Evolutionary conservation across 805 yeast species (phyloP).

Genomic region (Candida endomychidarum): DNA sequence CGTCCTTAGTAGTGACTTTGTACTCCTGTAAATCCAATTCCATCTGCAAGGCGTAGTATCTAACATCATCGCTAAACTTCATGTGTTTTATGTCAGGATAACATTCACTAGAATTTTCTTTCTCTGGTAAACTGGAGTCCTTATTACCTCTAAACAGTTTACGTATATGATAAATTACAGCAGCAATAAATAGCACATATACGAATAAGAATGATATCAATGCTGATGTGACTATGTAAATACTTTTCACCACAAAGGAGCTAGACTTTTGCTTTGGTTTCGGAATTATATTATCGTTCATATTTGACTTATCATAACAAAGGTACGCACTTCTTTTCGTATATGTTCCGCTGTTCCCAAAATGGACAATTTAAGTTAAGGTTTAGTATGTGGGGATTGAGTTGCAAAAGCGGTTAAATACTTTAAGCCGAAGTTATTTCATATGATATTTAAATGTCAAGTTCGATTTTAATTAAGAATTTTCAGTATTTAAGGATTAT

Average conservation of each 20-base stretch:
- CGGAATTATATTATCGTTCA: constrained; percentile 6
- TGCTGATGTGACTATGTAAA: constrained; percentile 16
- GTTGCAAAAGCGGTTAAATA: no score
- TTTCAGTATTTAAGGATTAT: no score
- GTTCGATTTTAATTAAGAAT: no score
- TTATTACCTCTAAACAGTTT: constrained; percentile 32
- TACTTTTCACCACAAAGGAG: neutral
- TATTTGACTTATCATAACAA: neutral
- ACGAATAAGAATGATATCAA: constrained; percentile 29
- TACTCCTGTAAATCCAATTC: constrained; percentile 61
- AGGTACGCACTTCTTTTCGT: neutral
- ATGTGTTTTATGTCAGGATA: constrained; percentile 34
- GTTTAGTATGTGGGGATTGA: no score
- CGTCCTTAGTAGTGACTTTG: constrained; percentile 72
- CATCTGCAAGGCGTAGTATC: constrained; percentile 64
- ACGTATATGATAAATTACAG: constrained; percentile 30
- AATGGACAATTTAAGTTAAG: no score
- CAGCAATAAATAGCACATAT: constrained; percentile 22
- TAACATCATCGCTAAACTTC: constrained; percentile 46
- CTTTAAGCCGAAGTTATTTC: no score
- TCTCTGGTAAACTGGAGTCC: constrained; percentile 25
- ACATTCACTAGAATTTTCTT: constrained; percentile 26
- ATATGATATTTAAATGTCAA: no score
- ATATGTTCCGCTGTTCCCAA: no score
- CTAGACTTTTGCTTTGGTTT: neutral